Base-by-base conservation (phyloP, 2,329 filamentous ascomycete genomes). In the Trichocomaceae sp. region DNA sequence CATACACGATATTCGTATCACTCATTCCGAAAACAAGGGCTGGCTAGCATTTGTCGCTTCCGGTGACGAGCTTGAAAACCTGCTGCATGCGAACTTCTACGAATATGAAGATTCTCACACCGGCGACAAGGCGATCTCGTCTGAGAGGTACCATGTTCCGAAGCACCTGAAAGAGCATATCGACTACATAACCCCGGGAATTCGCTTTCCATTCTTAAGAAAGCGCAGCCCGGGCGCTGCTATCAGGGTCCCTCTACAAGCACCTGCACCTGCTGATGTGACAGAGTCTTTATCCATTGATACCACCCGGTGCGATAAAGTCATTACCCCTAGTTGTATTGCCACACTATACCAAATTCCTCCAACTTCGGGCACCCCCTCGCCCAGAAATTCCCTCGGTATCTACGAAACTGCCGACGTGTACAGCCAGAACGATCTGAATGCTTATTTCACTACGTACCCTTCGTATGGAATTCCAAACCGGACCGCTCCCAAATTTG, bases 301-400 rank as follows among this genome's bases (percentile, higher is more conserved):
- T 29, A 22, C 37, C 17, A 60, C 65, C 42, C 64, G 64, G 41
- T 85, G 83, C 62, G 76, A 80, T 60, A 66, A 68, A 13, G 75
- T 78, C 62, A 82, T 84, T 59, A 83, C 80, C 0, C 79, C 81
- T 0, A 74, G 75, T 42, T 85, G 82, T 60, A 72, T 83, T 50
- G 73, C 74, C 44, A 74, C 77, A 5, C 67, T 80, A 19, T 80
- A 78, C 60, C 62, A 69, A 2, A 73, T 76, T 49, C 73, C 79
- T 15, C 60, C 70, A 13, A 73, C 72, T 13, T 66, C 63, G 2
- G 66, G 66, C 7, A 64, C 69, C 17, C 62, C 66, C 23, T 52
- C 54, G 1, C 60, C 71, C 15, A 74, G 75, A 64, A 82, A 82
- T 62, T 74, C 70, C 22, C 74, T 77, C 46, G 79, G 77, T 37